Base-by-base conservation (phyloP, 495 filamentous ascomycete genomes). In the Oidiodendron maius region DNA sequence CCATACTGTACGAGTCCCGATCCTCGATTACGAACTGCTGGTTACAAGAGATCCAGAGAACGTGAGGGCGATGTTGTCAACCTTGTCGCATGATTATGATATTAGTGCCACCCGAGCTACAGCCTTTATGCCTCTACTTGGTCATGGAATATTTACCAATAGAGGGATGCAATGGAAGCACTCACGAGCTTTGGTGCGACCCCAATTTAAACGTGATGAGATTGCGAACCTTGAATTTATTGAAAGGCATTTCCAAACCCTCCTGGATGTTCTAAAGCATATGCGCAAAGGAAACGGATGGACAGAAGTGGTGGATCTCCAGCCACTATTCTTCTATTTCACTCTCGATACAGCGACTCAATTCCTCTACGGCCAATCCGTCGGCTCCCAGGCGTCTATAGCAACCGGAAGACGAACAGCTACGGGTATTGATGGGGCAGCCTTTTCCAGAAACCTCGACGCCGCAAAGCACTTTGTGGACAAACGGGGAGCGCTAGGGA, bases 31-130 rank as follows among this genome's bases (percentile, higher is more conserved):
- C 53, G 58, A 67, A 38, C 47, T 56, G 6, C 40, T 56, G 1
- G 38, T 50, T 1, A 56, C 52, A 18, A 12, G 46, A 4, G 52
- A 56, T 17, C 42, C 42, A 10, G 48, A 71, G 55, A 86, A 84
- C 46, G 62, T 84, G 32, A 79, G 84, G 48, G 59, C 72, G 1
- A 69, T 88, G 3, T 70, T 88, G 1, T 70, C 75, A 2, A 71
- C 70, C 5, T 67, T 78, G 4, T 83, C 83, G 56, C 61, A 74
- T 16, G 77, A 84, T 52, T 89, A 75, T 38, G 60, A 56, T 28
- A 30, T 62, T 36, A 48, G 51, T 36, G 43, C 26, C 28, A 50
- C 23, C 22, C 42, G 63, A 4, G 25, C 45, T 13, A 36, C 49
- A 9, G 44, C 40, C 4, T 54, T 53, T 22, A 44, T 36, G 26